A percentile compares a stretch with the other conserved stretches of the same genome.
Conservation (phyloP, 2,329 filamentous ascomycete species). For the Fusarium brevicatenulatum region DNA sequence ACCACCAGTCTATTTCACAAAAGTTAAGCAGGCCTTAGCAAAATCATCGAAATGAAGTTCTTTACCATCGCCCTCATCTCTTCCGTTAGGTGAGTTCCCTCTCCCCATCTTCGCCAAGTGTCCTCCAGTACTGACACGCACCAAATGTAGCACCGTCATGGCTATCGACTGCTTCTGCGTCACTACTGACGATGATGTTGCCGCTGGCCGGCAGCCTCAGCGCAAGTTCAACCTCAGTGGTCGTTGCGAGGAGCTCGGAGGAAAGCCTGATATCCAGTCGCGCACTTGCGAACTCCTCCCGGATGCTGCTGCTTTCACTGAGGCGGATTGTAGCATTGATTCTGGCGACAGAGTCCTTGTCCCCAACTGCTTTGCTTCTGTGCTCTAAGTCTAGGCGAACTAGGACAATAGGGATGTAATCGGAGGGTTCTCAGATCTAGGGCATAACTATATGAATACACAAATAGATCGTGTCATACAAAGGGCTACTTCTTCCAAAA, state of each 20-base stretch:
- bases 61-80: background rate
- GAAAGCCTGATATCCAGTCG: background rate
- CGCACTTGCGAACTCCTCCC: background rate
- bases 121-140: fast-evolving
- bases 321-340: fast-evolving
- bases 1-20: fast-evolving
- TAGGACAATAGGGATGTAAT: too few species aligned
- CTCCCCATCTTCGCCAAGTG: too few species aligned
- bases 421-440: too few species aligned
- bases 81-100: background rate
- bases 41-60: background rate
- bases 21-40: background rate
- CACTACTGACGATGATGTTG: background rate
- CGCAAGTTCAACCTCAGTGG: background rate
- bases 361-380: background rate
- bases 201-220: background rate
- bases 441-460: too few species aligned
- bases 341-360: background rate
- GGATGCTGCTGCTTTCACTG: background rate
- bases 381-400: background rate
- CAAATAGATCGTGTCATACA: too few species aligned
- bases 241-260: background rate
- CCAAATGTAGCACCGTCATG: background rate
- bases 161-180: background rate
- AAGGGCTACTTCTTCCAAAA: background rate